Evolutionary conservation across 2,329 filamentous ascomycete species (phyloP).

Genomic region (Didymella lethalis): DNA sequence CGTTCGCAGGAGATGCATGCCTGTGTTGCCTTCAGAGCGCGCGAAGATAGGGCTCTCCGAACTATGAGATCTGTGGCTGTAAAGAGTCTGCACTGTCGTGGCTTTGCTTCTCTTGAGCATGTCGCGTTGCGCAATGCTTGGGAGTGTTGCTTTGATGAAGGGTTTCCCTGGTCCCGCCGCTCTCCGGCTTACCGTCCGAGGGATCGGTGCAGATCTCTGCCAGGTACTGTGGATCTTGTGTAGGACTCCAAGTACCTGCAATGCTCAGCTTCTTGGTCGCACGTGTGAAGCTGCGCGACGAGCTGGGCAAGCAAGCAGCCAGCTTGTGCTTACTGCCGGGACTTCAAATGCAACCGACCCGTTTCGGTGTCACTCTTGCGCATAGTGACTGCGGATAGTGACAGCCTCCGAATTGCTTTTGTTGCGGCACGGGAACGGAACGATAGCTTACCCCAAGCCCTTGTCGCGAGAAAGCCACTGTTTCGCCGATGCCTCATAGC

Average conservation of each 20-base stretch:
- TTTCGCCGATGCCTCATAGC: conserved; percentile 9
- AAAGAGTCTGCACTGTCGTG: conserved; percentile 3
- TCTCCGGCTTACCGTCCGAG: conserved; percentile 21
- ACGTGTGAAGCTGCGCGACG: background rate
- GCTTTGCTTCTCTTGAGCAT: conserved; percentile 4
- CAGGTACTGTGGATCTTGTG: conserved; percentile 28
- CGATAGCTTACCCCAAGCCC: conserved; percentile 15
- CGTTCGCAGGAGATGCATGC: conserved; percentile 8
- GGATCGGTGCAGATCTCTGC: conserved; percentile 30
- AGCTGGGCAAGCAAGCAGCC: background rate
- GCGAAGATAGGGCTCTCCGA: no score
- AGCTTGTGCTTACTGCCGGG: background rate
- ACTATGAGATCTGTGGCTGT: conserved; percentile 12
- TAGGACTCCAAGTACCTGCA: conserved; percentile 6
- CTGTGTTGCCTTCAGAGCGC: conserved; percentile 5
- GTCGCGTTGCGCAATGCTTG: conserved; percentile 6
- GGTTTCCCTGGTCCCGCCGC: conserved; percentile 10
- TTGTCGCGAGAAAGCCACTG: conserved; percentile 8
- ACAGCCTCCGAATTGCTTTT: background rate
- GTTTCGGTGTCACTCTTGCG: background rate
- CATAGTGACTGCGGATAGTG: background rate
- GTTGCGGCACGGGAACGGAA: conserved; percentile 18
- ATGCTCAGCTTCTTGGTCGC: conserved; percentile 6
- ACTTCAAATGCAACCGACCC: background rate
- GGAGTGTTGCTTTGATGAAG: conserved; percentile 1